These are phyloP conservation scores for Turritis glabra DNA, from an alignment of 345 rosid species.

Conservation along the genomic window DNA sequence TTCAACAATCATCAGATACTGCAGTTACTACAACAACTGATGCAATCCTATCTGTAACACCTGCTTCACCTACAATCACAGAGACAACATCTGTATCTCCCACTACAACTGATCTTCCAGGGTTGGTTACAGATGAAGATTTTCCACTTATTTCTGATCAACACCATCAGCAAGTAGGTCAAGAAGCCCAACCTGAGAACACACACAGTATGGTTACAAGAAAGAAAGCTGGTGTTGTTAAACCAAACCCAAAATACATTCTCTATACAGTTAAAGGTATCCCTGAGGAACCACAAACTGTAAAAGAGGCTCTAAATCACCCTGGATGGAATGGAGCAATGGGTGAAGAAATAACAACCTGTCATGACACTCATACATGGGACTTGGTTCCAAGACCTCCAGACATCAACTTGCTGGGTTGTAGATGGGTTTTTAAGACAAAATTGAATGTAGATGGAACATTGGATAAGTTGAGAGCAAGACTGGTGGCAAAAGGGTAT, in stretches of 20 bases:
- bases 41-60: too few species aligned
- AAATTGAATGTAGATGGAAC: neutral
- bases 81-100: too few species aligned
- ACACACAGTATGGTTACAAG: neutral
- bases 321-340: neutral
- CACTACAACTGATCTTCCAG: too few species aligned
- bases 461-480: neutral
- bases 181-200: too few species aligned
- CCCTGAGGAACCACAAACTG: neutral
- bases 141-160: too few species aligned
- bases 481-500: neutral
- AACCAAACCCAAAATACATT: neutral
- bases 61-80: too few species aligned
- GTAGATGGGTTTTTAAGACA: neutral
- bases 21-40: too few species aligned
- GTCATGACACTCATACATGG: neutral
- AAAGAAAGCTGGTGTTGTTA: too few species aligned
- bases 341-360: neutral
- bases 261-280: accelerated
- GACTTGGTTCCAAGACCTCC: neutral
- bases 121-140: too few species aligned
- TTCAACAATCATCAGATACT: too few species aligned
- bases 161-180: too few species aligned
- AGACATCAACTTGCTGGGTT: neutral
- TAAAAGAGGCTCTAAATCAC: neutral